phyloP scores from a whole-genome alignment of 305 asterid species.

The Withania somnifera region DNA sequence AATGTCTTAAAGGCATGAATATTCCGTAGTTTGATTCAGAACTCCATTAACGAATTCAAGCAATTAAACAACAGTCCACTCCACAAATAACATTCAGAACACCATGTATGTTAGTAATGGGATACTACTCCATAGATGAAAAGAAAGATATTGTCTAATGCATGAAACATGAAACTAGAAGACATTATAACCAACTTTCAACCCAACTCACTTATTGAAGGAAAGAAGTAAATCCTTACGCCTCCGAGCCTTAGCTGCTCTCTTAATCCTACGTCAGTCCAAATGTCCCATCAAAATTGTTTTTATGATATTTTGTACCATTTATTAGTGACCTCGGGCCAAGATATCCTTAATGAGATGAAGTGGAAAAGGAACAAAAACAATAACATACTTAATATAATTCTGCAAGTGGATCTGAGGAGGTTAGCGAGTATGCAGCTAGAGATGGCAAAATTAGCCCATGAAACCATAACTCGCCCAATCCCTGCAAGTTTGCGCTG shows the following conservation, averaged over 20 bases:
- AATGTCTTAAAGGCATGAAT: neutral
- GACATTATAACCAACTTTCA: neutral
- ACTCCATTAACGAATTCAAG: neutral
- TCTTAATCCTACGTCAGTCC: neutral
- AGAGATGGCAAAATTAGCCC: too few relatives aligned
- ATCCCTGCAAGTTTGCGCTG: too few relatives aligned
- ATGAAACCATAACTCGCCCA: too few relatives aligned
- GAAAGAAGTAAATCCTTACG: neutral
- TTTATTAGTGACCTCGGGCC: neutral
- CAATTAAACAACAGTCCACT: neutral
- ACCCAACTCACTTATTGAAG: neutral
- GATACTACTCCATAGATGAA: neutral
- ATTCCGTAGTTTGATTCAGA: neutral
- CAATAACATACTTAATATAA: neutral
- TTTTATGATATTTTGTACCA: neutral
- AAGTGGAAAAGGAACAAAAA: neutral
- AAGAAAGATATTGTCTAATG: neutral
- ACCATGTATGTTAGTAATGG: neutral
- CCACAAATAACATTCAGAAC: neutral
- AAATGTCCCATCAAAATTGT: neutral
- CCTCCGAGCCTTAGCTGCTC: neutral
- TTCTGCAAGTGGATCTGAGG: neutral
- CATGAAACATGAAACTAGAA: neutral
- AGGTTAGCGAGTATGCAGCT: neutral
- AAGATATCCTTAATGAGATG: neutral